Conservation (phyloP, 2,329 filamentous ascomycete genomes). For the Chrysoporthe cubensis region DNA sequence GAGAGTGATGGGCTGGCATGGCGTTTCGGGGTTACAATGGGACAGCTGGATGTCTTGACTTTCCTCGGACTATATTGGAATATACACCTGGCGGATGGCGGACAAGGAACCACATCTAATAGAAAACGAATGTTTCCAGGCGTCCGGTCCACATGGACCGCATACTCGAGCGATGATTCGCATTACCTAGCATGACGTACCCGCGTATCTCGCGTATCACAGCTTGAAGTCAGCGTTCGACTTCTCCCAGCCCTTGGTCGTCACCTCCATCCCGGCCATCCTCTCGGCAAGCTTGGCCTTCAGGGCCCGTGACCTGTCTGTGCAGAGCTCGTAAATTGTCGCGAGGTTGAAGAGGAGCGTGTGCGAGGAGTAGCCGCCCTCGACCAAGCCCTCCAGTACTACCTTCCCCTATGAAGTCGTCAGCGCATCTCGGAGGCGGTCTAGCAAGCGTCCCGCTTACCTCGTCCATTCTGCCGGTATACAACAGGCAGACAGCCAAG, state of each 20-base stretch:
- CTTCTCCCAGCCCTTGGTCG: constrained; percentile 69
- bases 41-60: neutral
- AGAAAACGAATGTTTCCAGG: neutral
- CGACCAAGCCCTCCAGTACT: constrained; percentile 69
- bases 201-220: constrained; percentile 39
- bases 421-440: constrained; percentile 26
- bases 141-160: neutral
- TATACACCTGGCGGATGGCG: neutral
- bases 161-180: neutral
- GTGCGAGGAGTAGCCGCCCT: constrained; percentile 69
- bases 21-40: constrained; percentile 12
- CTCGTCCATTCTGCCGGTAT: constrained; percentile 76
- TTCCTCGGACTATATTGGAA: neutral
- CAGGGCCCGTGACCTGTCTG: constrained; percentile 70
- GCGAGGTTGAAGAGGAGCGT: constrained; percentile 86
- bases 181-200: neutral
- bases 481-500: constrained; percentile 80
- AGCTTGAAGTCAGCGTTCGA: constrained; percentile 77
- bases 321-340: constrained; percentile 90
- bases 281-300: constrained; percentile 75
- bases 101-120: neutral
- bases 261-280: constrained; percentile 63
- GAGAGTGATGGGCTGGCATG: neutral
- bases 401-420: constrained; percentile 58
- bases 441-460: constrained; percentile 42